A percentile compares a stretch with the other conserved stretches of the same genome.
These are phyloP conservation scores for Thielaviopsis punctulata DNA, from an alignment of 2,329 filamentous ascomycete species.

Conservation along the genomic window DNA sequence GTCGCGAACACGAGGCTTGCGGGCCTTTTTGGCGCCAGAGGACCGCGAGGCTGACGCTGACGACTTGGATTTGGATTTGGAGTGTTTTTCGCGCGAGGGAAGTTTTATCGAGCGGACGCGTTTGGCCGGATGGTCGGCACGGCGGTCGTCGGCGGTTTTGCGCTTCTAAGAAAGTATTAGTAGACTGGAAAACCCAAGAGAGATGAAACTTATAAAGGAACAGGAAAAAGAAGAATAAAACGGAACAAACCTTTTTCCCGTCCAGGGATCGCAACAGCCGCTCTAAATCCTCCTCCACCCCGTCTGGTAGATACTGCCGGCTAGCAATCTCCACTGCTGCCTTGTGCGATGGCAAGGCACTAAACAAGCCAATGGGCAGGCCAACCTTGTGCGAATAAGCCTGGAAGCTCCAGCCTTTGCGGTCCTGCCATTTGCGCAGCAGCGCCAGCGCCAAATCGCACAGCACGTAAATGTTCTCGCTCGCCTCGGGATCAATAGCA, in stretches of 20 bases:
- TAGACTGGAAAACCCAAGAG: neutral
- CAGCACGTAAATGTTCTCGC: conserved; percentile 66
- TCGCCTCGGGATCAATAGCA: conserved; percentile 48
- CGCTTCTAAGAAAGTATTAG: conserved; percentile 30
- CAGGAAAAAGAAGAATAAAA: neutral
- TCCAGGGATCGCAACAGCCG: conserved; percentile 47
- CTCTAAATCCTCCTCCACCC: conserved; percentile 60
- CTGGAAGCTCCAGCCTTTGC: conserved; percentile 71
- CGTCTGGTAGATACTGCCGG: conserved; percentile 67
- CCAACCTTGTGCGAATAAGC: conserved; percentile 67
- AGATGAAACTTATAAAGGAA: neutral
- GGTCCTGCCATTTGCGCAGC: conserved; percentile 72
- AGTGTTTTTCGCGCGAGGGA: conserved; percentile 14
- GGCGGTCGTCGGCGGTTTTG: conserved; percentile 34
- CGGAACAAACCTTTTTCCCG: conserved; percentile 44
- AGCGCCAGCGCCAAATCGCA: conserved; percentile 74
- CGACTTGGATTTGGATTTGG: conserved; percentile 18
- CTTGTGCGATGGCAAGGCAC: conserved; percentile 55
- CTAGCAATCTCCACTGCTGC: conserved; percentile 72
- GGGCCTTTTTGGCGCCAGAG: conserved; percentile 3
- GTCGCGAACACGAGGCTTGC: conserved; percentile 5
- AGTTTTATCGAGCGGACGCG: conserved; percentile 16
- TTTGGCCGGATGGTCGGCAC: conserved; percentile 25
- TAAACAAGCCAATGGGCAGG: conserved; percentile 64
- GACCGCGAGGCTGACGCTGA: neutral